Evolutionary conservation across 108 stramenopile species (phyloP).

Genomic region (Cyclotella kingstonii): DNA sequence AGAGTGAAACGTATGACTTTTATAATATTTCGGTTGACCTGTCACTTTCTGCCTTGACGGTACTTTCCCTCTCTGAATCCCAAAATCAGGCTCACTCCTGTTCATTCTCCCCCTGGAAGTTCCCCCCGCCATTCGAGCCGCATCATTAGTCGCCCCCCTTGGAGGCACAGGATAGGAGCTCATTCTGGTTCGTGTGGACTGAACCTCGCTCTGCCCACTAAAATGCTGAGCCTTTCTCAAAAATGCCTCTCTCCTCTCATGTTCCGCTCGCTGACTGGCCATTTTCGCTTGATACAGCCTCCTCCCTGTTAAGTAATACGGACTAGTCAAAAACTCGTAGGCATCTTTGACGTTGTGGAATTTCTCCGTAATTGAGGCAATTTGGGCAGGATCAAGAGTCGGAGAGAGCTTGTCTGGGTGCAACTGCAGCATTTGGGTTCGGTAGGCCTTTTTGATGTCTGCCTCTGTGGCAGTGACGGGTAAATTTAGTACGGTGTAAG

Average conservation of each 20-base stretch:
- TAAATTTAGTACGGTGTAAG: constrained; percentile 28
- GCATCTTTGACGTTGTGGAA: constrained; percentile 45
- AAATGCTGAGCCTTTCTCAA: constrained; percentile 6
- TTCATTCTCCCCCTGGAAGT: too few relatives aligned
- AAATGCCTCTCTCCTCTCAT: constrained; percentile 37
- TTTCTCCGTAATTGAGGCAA: constrained; percentile 28
- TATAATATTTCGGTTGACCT: too few relatives aligned
- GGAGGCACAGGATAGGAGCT: too few relatives aligned
- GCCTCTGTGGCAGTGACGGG: constrained; percentile 27
- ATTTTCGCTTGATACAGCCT: constrained; percentile 32
- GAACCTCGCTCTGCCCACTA: not conserved
- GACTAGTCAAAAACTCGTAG: constrained; percentile 34
- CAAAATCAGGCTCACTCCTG: too few relatives aligned
- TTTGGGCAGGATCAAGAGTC: constrained; percentile 5
- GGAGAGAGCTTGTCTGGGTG: constrained; percentile 43
- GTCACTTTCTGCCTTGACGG: too few relatives aligned
- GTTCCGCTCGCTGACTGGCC: constrained; percentile 26
- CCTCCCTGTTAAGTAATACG: constrained; percentile 26
- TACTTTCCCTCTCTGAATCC: too few relatives aligned
- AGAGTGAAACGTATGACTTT: too few relatives aligned
- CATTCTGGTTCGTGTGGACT: not conserved
- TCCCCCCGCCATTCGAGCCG: not conserved
- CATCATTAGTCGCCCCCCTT: too few relatives aligned
- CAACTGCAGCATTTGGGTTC: constrained; percentile 36
- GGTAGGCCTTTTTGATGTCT: constrained; percentile 37